Base-by-base conservation (phyloP, 129 eudicot species). In the Scalesia atractyloides region DNA sequence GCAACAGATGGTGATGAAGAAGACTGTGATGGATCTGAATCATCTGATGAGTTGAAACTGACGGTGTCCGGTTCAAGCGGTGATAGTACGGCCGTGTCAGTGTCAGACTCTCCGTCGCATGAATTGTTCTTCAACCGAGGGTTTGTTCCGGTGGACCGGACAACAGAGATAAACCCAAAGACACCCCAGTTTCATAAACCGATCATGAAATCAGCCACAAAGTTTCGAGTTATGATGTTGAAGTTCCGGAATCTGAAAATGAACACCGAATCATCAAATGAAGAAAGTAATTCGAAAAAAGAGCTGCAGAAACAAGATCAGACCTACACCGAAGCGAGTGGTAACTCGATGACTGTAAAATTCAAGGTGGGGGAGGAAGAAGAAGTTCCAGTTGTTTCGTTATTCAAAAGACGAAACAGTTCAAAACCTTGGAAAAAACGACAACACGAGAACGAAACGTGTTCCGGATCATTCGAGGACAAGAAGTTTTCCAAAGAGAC, bases 41-140 rank as follows among this genome's bases (percentile, higher is more conserved):
- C 46, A 7, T 41, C 2, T 41, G 46, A 41, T 7, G 46, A 41
- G 46, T 41, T 9, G 46, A 41, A 6, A 41, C 9, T 41, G 46
- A 41, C 10, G 22, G 34, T 84, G 47, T 72, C 87, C 3, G 22
- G 79, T 68, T 84, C 87, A 4, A 80, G 83, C 67, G 82, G 75
- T 13, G 85, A 85, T 4, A 72, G 78, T 57, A 63, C 20, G 3
- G 87, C 82, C 24, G 82, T 77, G 19, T 84, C 82, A 13, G 66
- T 80, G 0, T 64, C 84, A 0, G 66, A 74, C 6, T 84, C 92
- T 65, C 93, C 93, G 2, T 81, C 89, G 8, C 87, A 92, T 24
- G 90, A 85, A 7, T 61, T 86, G 74, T 83, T 89, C 47, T 89
- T 86, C 82, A 89, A 89, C 62, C 96, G 89, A 9, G 33, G 81